These are phyloP conservation scores for Kurtzmaniella quercitrusa DNA, from an alignment of 1,139 yeast genomes.

Conservation along the genomic window DNA sequence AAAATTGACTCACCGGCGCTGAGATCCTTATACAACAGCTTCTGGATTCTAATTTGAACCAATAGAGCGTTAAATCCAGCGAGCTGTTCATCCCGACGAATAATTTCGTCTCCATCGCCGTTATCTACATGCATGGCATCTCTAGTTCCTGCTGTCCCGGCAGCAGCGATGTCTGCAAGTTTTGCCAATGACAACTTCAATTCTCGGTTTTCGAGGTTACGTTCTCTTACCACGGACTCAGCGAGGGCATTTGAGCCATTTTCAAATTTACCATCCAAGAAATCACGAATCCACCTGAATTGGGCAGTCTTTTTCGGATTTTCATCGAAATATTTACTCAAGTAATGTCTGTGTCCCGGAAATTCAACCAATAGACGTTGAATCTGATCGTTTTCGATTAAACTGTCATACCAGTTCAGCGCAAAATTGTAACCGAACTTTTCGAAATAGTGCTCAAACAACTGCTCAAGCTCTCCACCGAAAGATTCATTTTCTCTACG, in stretches of 20 bases:
- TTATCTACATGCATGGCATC: slow-evolving; percentile 3
- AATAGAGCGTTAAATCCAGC: slow-evolving; percentile 46
- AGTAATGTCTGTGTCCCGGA: slow-evolving; percentile 46
- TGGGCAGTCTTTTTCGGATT: slow-evolving; percentile 46
- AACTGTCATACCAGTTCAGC: slow-evolving; percentile 55
- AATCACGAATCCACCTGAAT: slow-evolving; percentile 72
- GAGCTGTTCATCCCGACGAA: slow-evolving; percentile 21
- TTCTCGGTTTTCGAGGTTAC: slow-evolving; percentile 44
- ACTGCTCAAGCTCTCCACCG: slow-evolving; percentile 8
- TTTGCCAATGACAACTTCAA: slow-evolving; percentile 71
- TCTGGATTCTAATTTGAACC: slow-evolving; percentile 46
- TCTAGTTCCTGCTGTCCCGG: not conserved
- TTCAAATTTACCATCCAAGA: slow-evolving; percentile 46
- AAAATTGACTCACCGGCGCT: slow-evolving; percentile 17
- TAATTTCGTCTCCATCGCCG: slow-evolving; percentile 5
- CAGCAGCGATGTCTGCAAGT: slow-evolving; percentile 39
- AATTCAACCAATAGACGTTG: slow-evolving; percentile 55
- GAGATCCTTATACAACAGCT: slow-evolving; percentile 28
- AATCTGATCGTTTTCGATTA: slow-evolving; percentile 50
- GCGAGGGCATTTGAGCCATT: slow-evolving; percentile 48
- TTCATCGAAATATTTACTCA: slow-evolving; percentile 50
- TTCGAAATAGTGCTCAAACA: slow-evolving; percentile 52
- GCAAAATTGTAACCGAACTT: slow-evolving; percentile 72
- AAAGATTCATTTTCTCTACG: slow-evolving; percentile 35
- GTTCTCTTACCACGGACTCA: slow-evolving; percentile 38